Base-by-base conservation (phyloP, 164 flowering plant genomes). In the Malania oleifera region DNA sequence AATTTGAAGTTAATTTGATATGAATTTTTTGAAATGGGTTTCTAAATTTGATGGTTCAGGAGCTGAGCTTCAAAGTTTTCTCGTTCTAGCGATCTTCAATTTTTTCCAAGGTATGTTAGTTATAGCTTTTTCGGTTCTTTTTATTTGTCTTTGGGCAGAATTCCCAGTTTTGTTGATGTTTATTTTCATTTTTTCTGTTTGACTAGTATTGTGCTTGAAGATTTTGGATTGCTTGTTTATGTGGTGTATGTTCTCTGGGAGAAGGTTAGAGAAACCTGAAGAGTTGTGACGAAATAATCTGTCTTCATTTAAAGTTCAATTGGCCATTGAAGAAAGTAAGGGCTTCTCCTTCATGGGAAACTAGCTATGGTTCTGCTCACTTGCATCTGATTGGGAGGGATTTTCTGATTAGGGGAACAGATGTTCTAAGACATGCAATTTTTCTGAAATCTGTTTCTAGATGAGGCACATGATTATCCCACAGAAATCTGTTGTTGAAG, bases 391-490 rank as follows among this genome's bases (percentile, higher is more conserved):
- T 54, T 50, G 29, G 20, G 50, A 43, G 60, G n/a, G 41, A 46
- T 35, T 39, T 22, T 27, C 31, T 23, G 17, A 13, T 4, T 14
- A 35, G 34, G 13, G 37, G 45, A 24, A n/a, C n/a, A n/a, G n/a
- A n/a, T n/a, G n/a, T n/a, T n/a, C n/a, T n/a, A 3, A 48, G 37
- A 40, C 28, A 43, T 35, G 52, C 26, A 10, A 22, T 59, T n/a
- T 51, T 15, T 47, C 7, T 41, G n/a, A n/a, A n/a, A n/a, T n/a
- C n/a, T n/a, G n/a, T n/a, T n/a, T n/a, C n/a, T n/a, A 45, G 10
- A 78, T 78, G 82, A 75, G 61, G 22, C 67, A 38, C 50, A 40
- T 62, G 19, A 28, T 70, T 49, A 25, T 68, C 14, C 47, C 63
- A 1, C 80, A 66, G 23, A 81, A 61, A 55, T 58, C 65, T 35